A percentile compares a stretch with the other conserved stretches of the same genome.
Evolutionary conservation across 2,329 filamentous ascomycete species (phyloP).

Genomic region (Thielaviopsis populi): DNA sequence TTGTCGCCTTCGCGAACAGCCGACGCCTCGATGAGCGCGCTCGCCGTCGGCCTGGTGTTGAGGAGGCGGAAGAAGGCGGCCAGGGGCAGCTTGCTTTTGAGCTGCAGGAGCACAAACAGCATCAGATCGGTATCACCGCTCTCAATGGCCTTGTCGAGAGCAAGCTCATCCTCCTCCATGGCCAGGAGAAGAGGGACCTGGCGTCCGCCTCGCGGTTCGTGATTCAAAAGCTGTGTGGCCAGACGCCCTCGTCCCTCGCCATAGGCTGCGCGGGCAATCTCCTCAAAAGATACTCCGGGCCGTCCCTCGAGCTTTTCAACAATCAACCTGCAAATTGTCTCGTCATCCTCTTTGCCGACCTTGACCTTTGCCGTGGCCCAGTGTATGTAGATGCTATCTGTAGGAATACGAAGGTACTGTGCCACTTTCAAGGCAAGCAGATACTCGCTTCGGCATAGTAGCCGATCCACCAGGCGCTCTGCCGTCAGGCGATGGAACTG

Average conservation of each 20-base stretch:
- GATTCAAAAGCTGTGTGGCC: slow-evolving; percentile 79
- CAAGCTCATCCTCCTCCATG: slow-evolving; percentile 93
- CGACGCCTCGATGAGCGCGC: slow-evolving; percentile 74
- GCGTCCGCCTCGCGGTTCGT: slow-evolving; percentile 86
- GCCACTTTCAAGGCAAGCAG: slow-evolving; percentile 78
- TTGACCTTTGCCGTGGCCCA: slow-evolving; percentile 95
- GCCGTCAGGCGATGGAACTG: slow-evolving; percentile 86
- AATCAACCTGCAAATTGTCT: slow-evolving; percentile 70
- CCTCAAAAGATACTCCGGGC: slow-evolving; percentile 85
- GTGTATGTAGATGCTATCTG: slow-evolving; percentile 84
- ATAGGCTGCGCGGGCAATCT: slow-evolving; percentile 82
- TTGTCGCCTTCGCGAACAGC: slow-evolving; percentile 58
- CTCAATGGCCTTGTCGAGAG: slow-evolving; percentile 90
- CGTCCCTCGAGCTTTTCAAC: slow-evolving; percentile 78
- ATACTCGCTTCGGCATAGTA: slow-evolving; percentile 84
- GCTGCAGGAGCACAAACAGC: slow-evolving; percentile 71
- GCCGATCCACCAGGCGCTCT: slow-evolving; percentile 68
- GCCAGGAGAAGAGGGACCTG: slow-evolving; percentile 84
- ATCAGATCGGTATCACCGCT: slow-evolving; percentile 89
- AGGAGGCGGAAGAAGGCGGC: slow-evolving; percentile 87
- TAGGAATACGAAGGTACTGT: slow-evolving; percentile 69
- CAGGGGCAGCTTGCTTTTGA: slow-evolving; percentile 80
- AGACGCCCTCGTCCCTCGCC: slow-evolving; percentile 83
- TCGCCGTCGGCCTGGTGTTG: slow-evolving; percentile 70
- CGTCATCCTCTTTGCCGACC: slow-evolving; percentile 69